Percentiles rank a stretch among this genome's conserved stretches.
Conservation (phyloP, 441 rosid genomes). For the Oxalis stricta region DNA sequence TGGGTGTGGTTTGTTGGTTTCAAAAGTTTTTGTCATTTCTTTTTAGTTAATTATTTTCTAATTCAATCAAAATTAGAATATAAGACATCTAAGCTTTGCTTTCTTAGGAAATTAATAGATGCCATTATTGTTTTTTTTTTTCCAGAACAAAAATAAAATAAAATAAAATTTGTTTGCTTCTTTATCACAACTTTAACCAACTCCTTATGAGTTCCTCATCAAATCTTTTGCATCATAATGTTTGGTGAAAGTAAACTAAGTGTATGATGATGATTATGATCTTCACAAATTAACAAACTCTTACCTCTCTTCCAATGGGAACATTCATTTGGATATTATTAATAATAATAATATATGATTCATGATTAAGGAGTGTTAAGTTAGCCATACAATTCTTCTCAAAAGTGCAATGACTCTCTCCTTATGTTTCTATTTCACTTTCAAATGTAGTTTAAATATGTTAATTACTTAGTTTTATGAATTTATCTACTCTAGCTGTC, state of each 20-base stretch:
- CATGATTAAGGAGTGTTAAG: conserved; percentile 20
- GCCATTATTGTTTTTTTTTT: conserved; percentile 14
- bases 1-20: conserved; percentile 5
- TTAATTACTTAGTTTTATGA: background rate
- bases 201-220: conserved; percentile 5
- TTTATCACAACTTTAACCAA: conserved; percentile 33
- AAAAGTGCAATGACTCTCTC: background rate
- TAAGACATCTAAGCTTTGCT: too few relatives aligned
- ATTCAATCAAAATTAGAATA: too few relatives aligned
- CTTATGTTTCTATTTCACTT: conserved; percentile 16
- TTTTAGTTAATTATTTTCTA: too few relatives aligned
- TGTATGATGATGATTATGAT: too few relatives aligned
- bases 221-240: conserved; percentile 9
- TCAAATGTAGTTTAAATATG: conserved; percentile 18
- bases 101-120: background rate
- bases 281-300: too few relatives aligned
- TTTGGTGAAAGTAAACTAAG: conserved; percentile 19
- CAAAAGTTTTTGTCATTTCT: too few relatives aligned
- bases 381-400: conserved; percentile 7
- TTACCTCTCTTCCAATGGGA: background rate
- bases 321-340: background rate
- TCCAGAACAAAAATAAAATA: too few relatives aligned
- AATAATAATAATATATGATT: too few relatives aligned
- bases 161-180: too few relatives aligned
- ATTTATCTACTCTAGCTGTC: conserved; percentile 4